These are phyloP conservation scores for Tulasnella sp. DNA, from an alignment of 768 basidiomycete genomes.

Conservation along the genomic window DNA sequence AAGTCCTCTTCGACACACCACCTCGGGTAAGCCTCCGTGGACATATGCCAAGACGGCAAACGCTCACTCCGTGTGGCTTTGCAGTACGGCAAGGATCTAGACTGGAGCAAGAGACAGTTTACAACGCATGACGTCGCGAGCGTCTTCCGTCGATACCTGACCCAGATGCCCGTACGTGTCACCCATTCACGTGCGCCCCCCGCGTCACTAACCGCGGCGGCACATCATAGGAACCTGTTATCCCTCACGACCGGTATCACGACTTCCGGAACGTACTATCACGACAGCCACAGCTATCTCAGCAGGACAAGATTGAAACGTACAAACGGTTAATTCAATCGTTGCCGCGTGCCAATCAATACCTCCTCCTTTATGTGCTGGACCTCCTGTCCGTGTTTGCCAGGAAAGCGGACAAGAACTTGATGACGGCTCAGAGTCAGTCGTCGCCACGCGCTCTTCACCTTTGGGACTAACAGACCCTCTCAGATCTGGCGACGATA, in stretches of 20 bases:
- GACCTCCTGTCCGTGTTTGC: constrained; percentile 94
- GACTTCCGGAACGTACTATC: constrained; percentile 41
- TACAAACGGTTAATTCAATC: constrained; percentile 74
- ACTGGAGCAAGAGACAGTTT: constrained; percentile 77
- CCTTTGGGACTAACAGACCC: neutral
- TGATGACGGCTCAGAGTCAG: constrained; percentile 92
- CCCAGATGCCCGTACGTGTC: constrained; percentile 81
- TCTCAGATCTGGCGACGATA: constrained; percentile 83
- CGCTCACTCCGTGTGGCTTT: neutral
- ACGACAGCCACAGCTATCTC: neutral
- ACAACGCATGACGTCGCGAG: constrained; percentile 97
- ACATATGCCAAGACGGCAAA: neutral
- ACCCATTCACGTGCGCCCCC: constrained; percentile 12
- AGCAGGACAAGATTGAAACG: constrained; percentile 47
- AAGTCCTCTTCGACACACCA: constrained; percentile 77
- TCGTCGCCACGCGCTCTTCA: constrained; percentile 19
- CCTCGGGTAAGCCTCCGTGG: constrained; percentile 50
- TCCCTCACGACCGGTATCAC: constrained; percentile 83
- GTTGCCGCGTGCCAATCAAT: constrained; percentile 80
- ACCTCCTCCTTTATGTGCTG: constrained; percentile 92
- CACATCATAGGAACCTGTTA: constrained; percentile 69
- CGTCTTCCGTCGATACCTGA: constrained; percentile 89
- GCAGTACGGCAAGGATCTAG: constrained; percentile 86
- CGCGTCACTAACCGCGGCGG: neutral
- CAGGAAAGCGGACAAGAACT: constrained; percentile 77